phyloP scores from a whole-genome alignment of 768 basidiomycete genomes.

The Russula dissimulans region DNA sequence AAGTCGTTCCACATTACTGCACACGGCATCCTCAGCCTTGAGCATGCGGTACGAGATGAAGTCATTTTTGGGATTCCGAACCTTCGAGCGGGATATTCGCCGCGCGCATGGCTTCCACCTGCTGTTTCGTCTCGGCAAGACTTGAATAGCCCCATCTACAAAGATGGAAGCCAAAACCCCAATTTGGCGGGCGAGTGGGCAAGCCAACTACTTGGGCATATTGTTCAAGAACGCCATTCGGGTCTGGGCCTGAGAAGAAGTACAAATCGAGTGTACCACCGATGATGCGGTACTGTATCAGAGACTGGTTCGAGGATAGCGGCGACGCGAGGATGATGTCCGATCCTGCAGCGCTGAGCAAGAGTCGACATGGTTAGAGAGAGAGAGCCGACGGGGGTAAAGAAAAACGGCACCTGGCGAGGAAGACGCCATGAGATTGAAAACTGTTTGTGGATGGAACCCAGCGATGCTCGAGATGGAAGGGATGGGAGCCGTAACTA shows the following conservation, averaged over 20 bases:
- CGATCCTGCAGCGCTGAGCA: conserved; percentile 49
- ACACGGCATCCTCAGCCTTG: background rate
- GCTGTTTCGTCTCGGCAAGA: conserved; percentile 46
- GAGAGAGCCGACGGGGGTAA: background rate
- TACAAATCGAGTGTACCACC: conserved; percentile 75
- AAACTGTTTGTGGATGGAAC: conserved; percentile 40
- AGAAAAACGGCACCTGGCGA: conserved; percentile 41
- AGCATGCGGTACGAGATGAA: background rate
- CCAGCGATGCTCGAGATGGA: conserved; percentile 70
- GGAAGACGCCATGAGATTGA: conserved; percentile 66
- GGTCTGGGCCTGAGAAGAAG: conserved; percentile 50
- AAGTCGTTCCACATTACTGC: conserved; percentile 75
- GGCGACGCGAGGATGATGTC: conserved; percentile 64
- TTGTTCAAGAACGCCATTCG: conserved; percentile 57
- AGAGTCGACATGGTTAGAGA: background rate
- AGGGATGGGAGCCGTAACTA: conserved; percentile 65
- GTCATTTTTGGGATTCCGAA: conserved; percentile 18
- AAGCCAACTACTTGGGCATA: conserved; percentile 58
- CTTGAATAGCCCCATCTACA: conserved; percentile 50
- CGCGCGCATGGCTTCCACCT: conserved; percentile 49
- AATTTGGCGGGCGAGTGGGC: conserved; percentile 63
- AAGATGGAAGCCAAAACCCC: conserved; percentile 74
- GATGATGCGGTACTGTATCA: conserved; percentile 64
- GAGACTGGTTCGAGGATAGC: conserved; percentile 41
- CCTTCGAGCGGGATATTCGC: conserved; percentile 75